Conservation (phyloP, 371 early-diverging fungal genomes). For the Mucor ambiguus region DNA sequence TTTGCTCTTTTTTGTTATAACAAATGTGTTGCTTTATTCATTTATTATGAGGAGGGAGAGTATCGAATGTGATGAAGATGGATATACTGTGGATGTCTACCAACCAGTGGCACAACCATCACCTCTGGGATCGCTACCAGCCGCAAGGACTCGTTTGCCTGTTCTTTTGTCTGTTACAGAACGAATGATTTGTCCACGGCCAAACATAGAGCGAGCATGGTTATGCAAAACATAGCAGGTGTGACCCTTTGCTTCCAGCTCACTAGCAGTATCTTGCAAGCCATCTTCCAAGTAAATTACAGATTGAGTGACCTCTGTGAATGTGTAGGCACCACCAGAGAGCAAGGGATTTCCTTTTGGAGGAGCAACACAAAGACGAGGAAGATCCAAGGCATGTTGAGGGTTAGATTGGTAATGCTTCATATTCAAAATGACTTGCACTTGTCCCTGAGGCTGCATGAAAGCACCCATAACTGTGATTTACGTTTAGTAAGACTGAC, state of each 20-base stretch:
- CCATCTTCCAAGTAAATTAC: slow-evolving; percentile 69
- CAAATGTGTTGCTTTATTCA: neutral
- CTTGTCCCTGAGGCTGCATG: slow-evolving; percentile 86
- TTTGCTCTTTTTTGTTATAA: neutral
- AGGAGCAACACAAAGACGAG: slow-evolving; percentile 67
- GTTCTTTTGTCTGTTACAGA: slow-evolving; percentile 37
- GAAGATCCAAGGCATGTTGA: slow-evolving; percentile 75
- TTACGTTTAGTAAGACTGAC: neutral
- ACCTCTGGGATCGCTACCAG: slow-evolving; percentile 72
- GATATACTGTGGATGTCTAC: slow-evolving; percentile 22
- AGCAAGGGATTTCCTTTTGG: slow-evolving; percentile 17
- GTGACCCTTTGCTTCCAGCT: slow-evolving; percentile 65
- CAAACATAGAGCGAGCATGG: slow-evolving; percentile 61
- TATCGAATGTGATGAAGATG: neutral
- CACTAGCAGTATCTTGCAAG: slow-evolving; percentile 39
- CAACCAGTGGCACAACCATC: slow-evolving; percentile 69
- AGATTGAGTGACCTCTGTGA: slow-evolving; percentile 42
- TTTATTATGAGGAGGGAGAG: neutral
- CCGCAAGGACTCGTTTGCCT: slow-evolving; percentile 56
- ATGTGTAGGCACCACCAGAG: slow-evolving; percentile 32
- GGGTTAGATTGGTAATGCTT: slow-evolving; percentile 60
- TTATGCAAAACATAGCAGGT: slow-evolving; percentile 34
- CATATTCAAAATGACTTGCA: slow-evolving; percentile 77
- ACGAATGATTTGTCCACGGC: slow-evolving; percentile 74
- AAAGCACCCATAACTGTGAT: slow-evolving; percentile 54